Evolutionary conservation across 73 alveolate species (phyloP), one percentile per base, ranked within the genome.

Genomic region (Paramecium bursaria): DNA sequence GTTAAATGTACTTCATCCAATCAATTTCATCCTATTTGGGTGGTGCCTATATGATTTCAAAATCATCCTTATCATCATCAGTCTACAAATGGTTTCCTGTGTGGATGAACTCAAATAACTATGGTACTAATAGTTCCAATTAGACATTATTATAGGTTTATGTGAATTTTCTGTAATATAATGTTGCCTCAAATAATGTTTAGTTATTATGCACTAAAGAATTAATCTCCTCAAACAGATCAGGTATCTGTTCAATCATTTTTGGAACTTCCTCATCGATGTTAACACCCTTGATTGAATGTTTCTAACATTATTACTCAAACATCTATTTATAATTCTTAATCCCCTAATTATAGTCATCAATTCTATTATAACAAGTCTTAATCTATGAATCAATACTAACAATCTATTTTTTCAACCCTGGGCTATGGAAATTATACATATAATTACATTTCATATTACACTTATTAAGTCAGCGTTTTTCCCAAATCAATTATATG

Each of bases 251-350:
- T 0, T 39, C 23, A 6, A 67, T 67, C 82, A 67, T 67, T 30
- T 67, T 21, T 7, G 82, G 82, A n/a, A 67, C 82, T 67, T 67
- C 82, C 29, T 67, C 82, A 11, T 67, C 82, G 10, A 67, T 42
- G 44, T 67, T 67, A 21, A 15, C 17, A 15, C 82, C 82, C 21
- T 31, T 44, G 44, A 67, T 67, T 19, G 60, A 53, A 5, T 21
- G 13, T 44, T 67, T 67, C 46, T 67, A 21, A 42, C 82, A 67
- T 14, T 67, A 22, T 17, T 67, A 39, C 21, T 35, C 53, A 67
- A 19, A 67, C 30, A 39, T 25, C 21, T 5, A 14, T 26, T 67
- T 42, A 27, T 67, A 4, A 31, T 35, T 67, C 3, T 15, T 5
- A 15, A 42, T 42, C 35, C 44, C 22, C 25, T 25, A 42, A 39